Percentiles rank a stretch among this genome's conserved stretches.
Conservation (phyloP, 805 yeast genomes). For the Nakazawaea ernobii region DNA sequence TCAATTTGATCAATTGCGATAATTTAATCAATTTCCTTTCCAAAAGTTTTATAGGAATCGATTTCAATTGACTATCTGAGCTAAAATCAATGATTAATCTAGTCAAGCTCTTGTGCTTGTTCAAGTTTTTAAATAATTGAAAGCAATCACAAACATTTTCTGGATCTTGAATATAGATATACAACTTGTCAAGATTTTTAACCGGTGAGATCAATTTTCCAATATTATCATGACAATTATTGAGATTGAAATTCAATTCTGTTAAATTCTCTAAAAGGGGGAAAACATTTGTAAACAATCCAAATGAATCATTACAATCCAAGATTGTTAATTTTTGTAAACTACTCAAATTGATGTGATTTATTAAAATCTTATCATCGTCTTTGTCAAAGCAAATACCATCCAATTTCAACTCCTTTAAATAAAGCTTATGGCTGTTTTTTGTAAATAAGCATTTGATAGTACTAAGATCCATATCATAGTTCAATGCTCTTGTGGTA, state of each 20-base stretch:
- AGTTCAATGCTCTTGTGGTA: not conserved
- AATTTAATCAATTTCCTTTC: slow-evolving; percentile 12
- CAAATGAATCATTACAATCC: slow-evolving; percentile 14
- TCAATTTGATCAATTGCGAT: slow-evolving; percentile 13
- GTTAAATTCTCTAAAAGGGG: slow-evolving; percentile 13
- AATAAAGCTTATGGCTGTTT: slow-evolving; percentile 5
- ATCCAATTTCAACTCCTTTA: slow-evolving; percentile 15
- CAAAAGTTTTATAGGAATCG: slow-evolving; percentile 9
- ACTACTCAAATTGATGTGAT: slow-evolving; percentile 13
- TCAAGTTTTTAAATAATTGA: slow-evolving; percentile 5
- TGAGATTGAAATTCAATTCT: slow-evolving; percentile 16
- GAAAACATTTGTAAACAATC: slow-evolving; percentile 8
- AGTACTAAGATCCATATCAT: slow-evolving; percentile 1
- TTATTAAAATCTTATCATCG: slow-evolving; percentile 13
- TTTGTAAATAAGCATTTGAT: slow-evolving; percentile 3
- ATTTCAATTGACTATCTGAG: slow-evolving; percentile 1
- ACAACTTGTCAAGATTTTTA: slow-evolving; percentile 12
- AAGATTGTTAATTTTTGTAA: slow-evolving; percentile 16
- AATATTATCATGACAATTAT: slow-evolving; percentile 14
- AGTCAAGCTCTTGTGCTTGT: slow-evolving; percentile 11
- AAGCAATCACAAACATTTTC: not conserved
- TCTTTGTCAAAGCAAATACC: slow-evolving; percentile 12
- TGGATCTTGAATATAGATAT: slow-evolving; percentile 13
- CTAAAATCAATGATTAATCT: slow-evolving; percentile 19
- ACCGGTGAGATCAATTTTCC: slow-evolving; percentile 14